phyloP scores from a whole-genome alignment of 306 rosid genomes.

The Luffa aegyptiaca region DNA sequence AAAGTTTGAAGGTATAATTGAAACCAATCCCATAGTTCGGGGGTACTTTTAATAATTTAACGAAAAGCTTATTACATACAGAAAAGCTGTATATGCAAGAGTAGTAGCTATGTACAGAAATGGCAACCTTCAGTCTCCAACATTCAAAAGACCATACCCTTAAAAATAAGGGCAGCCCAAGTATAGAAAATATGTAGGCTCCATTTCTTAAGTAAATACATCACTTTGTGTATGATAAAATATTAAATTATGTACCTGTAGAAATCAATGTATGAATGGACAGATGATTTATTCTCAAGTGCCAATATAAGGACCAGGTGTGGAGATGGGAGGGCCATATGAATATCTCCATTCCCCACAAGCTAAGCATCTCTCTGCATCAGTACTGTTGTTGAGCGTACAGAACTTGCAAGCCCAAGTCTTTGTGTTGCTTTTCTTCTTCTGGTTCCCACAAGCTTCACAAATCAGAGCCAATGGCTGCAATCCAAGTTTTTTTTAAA shows the following conservation, averaged over 20 bases:
- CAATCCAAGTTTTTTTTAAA: not conserved
- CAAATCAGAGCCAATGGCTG: constrained; percentile 33
- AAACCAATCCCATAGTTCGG: too few relatives aligned
- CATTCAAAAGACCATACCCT: not conserved
- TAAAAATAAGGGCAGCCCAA: not conserved
- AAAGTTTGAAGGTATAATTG: too few relatives aligned
- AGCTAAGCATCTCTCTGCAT: constrained; percentile 38
- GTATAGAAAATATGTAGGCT: not conserved
- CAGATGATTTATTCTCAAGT: constrained; percentile 12
- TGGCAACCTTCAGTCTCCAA: too few relatives aligned
- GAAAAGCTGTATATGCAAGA: too few relatives aligned
- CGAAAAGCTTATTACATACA: too few relatives aligned
- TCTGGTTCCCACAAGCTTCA: constrained; percentile 32
- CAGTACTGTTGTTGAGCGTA: constrained; percentile 35
- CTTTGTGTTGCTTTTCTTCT: constrained; percentile 11
- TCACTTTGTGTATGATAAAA: not conserved
- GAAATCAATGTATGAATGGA: not conserved
- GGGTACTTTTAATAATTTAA: too few relatives aligned
- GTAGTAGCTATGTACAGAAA: too few relatives aligned
- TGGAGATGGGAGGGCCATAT: constrained; percentile 31
- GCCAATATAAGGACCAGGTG: constrained; percentile 23
- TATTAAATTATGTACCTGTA: not conserved
- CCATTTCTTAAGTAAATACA: not conserved
- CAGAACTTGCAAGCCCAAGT: constrained; percentile 57
- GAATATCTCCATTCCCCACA: constrained; percentile 56